Evolutionary conservation across 148 eudicot genomes (phyloP).

Genomic region (Talinum fruticosum): DNA sequence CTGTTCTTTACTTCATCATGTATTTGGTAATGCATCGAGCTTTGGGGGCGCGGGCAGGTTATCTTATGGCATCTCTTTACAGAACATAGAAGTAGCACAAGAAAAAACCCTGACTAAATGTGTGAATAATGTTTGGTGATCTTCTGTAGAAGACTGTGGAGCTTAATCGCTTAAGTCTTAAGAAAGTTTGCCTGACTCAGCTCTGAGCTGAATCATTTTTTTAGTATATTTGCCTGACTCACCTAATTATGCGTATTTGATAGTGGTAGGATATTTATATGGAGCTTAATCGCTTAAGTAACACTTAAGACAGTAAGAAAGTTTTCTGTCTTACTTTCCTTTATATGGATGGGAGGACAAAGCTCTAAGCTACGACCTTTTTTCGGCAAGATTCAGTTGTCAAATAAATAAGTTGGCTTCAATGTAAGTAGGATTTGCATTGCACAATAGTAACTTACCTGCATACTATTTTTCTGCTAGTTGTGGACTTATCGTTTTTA

Average conservation of each 20-base stretch:
- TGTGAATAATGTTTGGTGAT: constrained; percentile 3
- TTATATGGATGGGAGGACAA: no score
- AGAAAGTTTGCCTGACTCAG: no score
- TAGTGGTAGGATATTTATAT: no score
- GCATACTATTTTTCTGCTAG: neutral
- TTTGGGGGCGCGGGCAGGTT: no score
- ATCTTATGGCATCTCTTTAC: neutral
- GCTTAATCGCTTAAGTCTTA: neutral
- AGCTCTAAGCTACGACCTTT: neutral
- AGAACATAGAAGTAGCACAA: neutral
- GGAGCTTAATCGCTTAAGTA: no score
- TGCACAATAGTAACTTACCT: neutral
- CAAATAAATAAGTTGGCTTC: neutral
- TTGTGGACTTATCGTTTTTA: neutral
- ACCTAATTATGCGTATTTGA: neutral
- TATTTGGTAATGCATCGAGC: neutral
- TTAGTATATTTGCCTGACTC: neutral
- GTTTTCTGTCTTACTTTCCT: no score
- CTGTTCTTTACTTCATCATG: neutral
- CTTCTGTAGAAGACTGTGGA: constrained; percentile 79
- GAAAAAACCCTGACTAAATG: neutral
- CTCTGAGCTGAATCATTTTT: no score
- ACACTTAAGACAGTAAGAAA: no score
- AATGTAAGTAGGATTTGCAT: neutral
- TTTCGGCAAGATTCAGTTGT: neutral